Conservation (phyloP, 2,329 filamentous ascomycete genomes). For the Lasiodiplodia hormozganensis region DNA sequence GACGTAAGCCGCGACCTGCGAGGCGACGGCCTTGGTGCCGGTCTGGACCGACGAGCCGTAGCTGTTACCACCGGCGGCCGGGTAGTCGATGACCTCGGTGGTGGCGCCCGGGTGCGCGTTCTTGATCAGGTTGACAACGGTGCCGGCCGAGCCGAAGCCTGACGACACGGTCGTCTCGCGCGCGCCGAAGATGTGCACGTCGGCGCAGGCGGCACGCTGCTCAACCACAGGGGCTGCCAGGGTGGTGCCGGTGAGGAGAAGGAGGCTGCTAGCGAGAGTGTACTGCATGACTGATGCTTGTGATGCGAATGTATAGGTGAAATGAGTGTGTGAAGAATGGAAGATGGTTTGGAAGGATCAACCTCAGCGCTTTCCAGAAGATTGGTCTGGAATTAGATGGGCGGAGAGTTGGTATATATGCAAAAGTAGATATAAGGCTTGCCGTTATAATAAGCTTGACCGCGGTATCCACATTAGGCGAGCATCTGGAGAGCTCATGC, state of each 20-base stretch:
- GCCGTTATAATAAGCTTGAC: background rate
- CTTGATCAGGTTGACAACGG: conserved; percentile 29
- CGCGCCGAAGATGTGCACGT: conserved; percentile 21
- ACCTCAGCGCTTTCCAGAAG: background rate
- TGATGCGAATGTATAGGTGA: conserved; percentile 20
- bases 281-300: conserved; percentile 38
- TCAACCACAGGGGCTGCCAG: conserved; percentile 46
- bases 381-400: background rate
- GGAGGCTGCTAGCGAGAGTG: conserved; percentile 36
- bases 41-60: conserved; percentile 4
- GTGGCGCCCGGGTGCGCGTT: conserved; percentile 10
- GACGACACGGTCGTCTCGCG: conserved; percentile 12
- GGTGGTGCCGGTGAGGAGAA: conserved; percentile 41
- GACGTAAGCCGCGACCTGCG: conserved; percentile 43
- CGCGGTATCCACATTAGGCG: background rate
- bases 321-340: background rate
- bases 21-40: background rate
- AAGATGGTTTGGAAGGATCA: background rate
- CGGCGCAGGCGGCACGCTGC: conserved; percentile 26
- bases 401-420: background rate
- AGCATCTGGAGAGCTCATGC: background rate
- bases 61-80: conserved; percentile 39
- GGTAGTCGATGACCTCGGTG: conserved; percentile 17
- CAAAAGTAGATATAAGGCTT: background rate
- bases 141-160: conserved; percentile 45